These are phyloP conservation scores for Parastagonospora nodorum DNA, from an alignment of 2,329 filamentous ascomycete genomes.

Conservation along the genomic window DNA sequence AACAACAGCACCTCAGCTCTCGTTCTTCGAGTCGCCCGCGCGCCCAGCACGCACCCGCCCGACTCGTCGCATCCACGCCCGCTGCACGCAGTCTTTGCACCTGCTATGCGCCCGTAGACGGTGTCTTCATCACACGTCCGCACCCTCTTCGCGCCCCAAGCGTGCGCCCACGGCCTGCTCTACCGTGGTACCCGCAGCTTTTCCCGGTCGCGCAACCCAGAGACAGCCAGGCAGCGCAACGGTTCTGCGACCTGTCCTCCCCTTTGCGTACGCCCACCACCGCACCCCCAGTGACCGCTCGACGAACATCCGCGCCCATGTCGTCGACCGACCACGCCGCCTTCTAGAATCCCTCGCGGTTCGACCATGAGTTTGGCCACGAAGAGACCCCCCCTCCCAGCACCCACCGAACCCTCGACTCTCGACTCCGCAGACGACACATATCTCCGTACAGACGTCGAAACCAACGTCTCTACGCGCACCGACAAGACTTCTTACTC, in stretches of 20 bases:
- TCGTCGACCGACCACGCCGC: slow-evolving; percentile 28
- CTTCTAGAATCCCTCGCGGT: slow-evolving; percentile 37
- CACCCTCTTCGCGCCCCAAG: slow-evolving; percentile 10
- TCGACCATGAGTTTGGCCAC: slow-evolving; percentile 52
- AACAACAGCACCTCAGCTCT: slow-evolving; percentile 10
- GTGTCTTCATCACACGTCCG: not conserved
- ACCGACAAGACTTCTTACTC: slow-evolving; percentile 76
- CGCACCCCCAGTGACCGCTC: slow-evolving; percentile 8
- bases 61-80: not conserved
- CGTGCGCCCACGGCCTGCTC: slow-evolving; percentile 6
- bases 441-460: slow-evolving; percentile 57
- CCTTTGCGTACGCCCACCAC: slow-evolving; percentile 1
- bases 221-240: slow-evolving; percentile 26
- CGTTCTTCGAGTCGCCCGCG: slow-evolving; percentile 12
- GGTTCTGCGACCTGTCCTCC: slow-evolving; percentile 12
- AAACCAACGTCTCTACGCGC: slow-evolving; percentile 70
- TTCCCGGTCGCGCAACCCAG: slow-evolving; percentile 27
- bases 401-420: slow-evolving; percentile 75
- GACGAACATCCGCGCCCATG: slow-evolving; percentile 34
- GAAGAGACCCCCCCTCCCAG: slow-evolving; percentile 69
- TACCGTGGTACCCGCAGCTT: slow-evolving; percentile 12
- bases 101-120: slow-evolving; percentile 9
- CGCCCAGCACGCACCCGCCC: slow-evolving; percentile 15
- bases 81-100: not conserved
- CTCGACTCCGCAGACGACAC: slow-evolving; percentile 62